Evolutionary conservation across 2,329 filamentous ascomycete species (phyloP), one percentile per base, ranked within the genome.

Genomic region (Sporothrix brasiliensis): DNA sequence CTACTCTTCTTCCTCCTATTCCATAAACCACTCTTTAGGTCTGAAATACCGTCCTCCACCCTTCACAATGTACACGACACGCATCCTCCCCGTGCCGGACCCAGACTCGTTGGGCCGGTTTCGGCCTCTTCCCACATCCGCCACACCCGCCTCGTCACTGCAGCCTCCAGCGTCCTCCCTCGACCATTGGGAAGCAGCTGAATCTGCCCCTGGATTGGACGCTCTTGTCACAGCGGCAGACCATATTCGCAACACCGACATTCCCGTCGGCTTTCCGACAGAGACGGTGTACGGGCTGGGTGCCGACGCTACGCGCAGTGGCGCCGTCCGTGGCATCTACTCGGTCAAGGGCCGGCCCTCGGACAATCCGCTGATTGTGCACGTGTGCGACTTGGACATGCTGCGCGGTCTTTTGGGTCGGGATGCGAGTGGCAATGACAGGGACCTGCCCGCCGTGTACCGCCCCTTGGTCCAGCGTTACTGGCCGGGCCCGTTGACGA

Each of bases 231-330:
- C 88, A 69, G 92, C 92, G 0, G 92, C 92, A 2, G 78, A 84
- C 14, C 85, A 89, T 73, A 83, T 97, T 49, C 86, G 83, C 67
- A 83, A 84, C 21, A 89, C 86, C 67, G 86, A 92, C 77, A 86
- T 86, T 3, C 95, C 95, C 4, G 93, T 99, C 63, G 95, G 92
- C 1, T 99, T 99, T 78, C 95, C 95, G 0, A 99, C 95, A 0
- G 95, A 99, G 81, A 99, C 95, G 0, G 95, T 99, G 0, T 99
- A 99, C 78, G 95, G 95, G 0, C 86, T 99, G 9, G 95, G 93
- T n/a, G 95, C 95, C 16, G 95, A 98, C 81, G 95, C 95, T 13
- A 98, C 94, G 34, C 88, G 93, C 75, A 93, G 90, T 76, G 84
- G 83, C 30, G 91, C 94, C 1, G 94, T 98, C 7, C 89, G 86